Conservation (phyloP, 2,329 filamentous ascomycete genomes). For the Arachnomyces sp. region DNA sequence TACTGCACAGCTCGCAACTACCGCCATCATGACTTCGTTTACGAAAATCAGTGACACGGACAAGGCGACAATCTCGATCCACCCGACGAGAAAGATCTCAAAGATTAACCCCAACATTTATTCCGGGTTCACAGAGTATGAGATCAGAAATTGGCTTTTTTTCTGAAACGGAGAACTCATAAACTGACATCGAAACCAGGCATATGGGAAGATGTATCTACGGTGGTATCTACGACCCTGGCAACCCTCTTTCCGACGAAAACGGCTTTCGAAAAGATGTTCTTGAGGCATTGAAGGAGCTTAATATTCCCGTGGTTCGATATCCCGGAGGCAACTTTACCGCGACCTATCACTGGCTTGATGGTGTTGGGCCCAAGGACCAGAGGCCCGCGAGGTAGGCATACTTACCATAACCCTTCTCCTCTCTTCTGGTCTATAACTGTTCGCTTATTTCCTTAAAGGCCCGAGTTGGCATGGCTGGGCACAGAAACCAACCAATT, state of each 20-base stretch:
- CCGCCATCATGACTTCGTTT: conserved; percentile 60
- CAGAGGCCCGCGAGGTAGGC: conserved; percentile 50
- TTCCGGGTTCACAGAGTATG: conserved; percentile 75
- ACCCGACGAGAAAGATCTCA: conserved; percentile 56
- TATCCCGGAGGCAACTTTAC: conserved; percentile 81
- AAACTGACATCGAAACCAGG: conserved; percentile 31
- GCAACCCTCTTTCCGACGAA: conserved; percentile 61
- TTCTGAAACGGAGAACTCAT: too few relatives aligned
- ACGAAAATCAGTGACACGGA: conserved; percentile 57
- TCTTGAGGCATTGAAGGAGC: conserved; percentile 61
- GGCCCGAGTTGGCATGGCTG: conserved; percentile 71
- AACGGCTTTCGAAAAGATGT: conserved; percentile 74
- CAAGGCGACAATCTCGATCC: conserved; percentile 56
- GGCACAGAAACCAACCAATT: conserved; percentile 70
- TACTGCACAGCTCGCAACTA: too few relatives aligned
- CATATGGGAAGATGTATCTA: conserved; percentile 89
- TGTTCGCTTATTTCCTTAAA: conserved; percentile 14
- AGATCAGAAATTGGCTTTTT: conserved; percentile 4
- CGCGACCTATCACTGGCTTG: conserved; percentile 78
- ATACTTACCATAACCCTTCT: not conserved
- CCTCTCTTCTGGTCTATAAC: not conserved
- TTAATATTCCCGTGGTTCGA: conserved; percentile 66
- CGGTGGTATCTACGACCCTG: conserved; percentile 74
- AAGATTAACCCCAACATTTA: conserved; percentile 75
- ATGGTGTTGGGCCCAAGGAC: conserved; percentile 67